These are phyloP conservation scores for Berberis vulgaris DNA, from an alignment of 164 flowering plant genomes.

Conservation along the genomic window DNA sequence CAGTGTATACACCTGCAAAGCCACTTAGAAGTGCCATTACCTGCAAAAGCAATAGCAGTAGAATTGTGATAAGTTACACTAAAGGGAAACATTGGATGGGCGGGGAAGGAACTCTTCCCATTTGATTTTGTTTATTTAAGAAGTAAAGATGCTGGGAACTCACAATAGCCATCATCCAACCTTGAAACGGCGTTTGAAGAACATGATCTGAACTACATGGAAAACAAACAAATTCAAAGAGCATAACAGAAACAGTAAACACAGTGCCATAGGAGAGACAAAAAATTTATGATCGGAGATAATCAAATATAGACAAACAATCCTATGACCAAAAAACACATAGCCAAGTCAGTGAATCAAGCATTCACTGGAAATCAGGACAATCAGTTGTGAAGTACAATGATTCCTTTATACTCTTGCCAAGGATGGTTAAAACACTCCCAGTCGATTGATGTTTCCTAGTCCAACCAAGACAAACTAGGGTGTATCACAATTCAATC, in stretches of 20 bases:
- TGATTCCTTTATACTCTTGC: no score
- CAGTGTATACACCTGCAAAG: constrained; percentile 97
- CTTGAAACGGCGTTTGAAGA: constrained; percentile 63
- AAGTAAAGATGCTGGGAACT: constrained; percentile 25
- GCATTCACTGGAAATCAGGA: no score
- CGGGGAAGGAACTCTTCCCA: not conserved
- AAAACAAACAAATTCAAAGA: not conserved
- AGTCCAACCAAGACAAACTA: no score
- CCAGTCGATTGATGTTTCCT: no score
- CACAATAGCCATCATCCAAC: constrained; percentile 98
- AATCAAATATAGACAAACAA: no score
- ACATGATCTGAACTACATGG: constrained; percentile 87
- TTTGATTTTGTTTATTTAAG: not conserved
- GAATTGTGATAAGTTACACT: not conserved
- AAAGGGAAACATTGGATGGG: not conserved
- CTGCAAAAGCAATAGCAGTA: constrained; percentile 25
- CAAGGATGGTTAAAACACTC: no score
- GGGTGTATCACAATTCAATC: no score
- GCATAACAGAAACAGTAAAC: not conserved
- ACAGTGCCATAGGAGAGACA: no score
- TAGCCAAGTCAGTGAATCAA: no score
- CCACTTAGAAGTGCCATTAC: constrained; percentile 98
- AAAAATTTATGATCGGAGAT: no score
- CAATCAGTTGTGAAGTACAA: no score
- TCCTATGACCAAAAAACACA: no score